Conservation (phyloP, 352 stramenopile species). For the Pythium phragmiticola region DNA sequence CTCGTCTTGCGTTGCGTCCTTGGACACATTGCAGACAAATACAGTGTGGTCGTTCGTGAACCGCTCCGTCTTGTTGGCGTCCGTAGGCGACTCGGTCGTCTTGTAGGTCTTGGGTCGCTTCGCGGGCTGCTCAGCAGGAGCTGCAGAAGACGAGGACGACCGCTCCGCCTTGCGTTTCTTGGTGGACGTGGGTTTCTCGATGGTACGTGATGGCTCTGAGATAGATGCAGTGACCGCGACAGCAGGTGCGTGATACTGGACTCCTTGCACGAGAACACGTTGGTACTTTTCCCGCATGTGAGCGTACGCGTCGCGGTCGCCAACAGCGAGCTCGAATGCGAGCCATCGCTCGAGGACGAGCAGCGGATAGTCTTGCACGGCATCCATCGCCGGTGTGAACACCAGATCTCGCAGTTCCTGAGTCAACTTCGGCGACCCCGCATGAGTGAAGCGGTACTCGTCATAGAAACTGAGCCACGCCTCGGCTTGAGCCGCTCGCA, state of each 20-base stretch:
- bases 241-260: constrained; percentile 5
- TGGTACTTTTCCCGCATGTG: constrained; percentile 13
- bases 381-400: constrained; percentile 28
- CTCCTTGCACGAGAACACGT: neutral
- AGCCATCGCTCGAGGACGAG: constrained; percentile 29
- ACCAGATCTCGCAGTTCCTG: constrained; percentile 36
- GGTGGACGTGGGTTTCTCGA: neutral
- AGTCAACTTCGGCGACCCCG: constrained; percentile 10
- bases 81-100: neutral
- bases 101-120: constrained; percentile 10
- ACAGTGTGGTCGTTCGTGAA: constrained; percentile 67
- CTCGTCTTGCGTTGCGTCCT: constrained; percentile 52
- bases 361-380: constrained; percentile 27
- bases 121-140: neutral
- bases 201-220: neutral
- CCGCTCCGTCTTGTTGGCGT: constrained; percentile 12
- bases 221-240: neutral
- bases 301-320: constrained; percentile 14
- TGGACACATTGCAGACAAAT: constrained; percentile 67
- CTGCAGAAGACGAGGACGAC: neutral
- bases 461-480: constrained; percentile 52
- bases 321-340: constrained; percentile 19
- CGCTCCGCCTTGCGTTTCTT: constrained; percentile 23
- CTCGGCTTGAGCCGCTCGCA: constrained; percentile 30
- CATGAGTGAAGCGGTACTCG: constrained; percentile 28